Evolutionary conservation across 2,329 filamentous ascomycete genomes (phyloP), one percentile per base, ranked within the genome.

Genomic region (Calonectria hongkongensis): DNA sequence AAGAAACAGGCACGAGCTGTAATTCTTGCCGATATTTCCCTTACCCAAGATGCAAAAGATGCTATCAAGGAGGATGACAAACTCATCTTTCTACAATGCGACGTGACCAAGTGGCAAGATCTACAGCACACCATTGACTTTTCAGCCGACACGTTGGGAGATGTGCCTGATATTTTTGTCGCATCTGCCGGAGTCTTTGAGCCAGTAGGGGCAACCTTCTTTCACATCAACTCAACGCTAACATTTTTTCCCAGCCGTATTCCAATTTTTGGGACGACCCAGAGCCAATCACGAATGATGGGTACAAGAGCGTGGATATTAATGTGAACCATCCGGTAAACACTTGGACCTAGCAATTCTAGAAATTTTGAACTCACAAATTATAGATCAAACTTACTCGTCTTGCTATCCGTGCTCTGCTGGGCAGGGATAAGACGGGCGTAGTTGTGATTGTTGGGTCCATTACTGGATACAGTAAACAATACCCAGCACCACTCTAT

Each of bases 261-360:
- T 72, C 70, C 0, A 72, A 69, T 28, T 72, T 72, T 12, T 72
- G 70, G 70, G 66, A 69, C 2, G 70, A 72, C 33, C 66, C 58
- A 7, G 69, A 71, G 33, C 54, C 63, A 2, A 27, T 66, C 12
- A 50, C 64, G n/a, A 60, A 39, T 27, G 30, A 72, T 25, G 66
- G 66, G 21, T 68, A 72, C 33, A 68, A 68, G n/a, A 36, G 28
- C 9, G 30, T 72, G 6, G 66, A 69, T 10, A 72, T 72, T 21
- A 72, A 72, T 13, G 56, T 72, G 28, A 56, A 50, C 6, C 70
- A 69, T 33, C 70, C 66, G 9, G 63, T 66, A 8, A 66, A 47
- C 27, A 39, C 4, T 28, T 5, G 16, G 13, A 13, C 13, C 13
- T 8, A 5, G 16, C 41, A 18, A 7, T 5, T 7, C 16, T 45